Evolutionary conservation across 352 stramenopile species (phyloP).

Genomic region (Phytopythium mirpurense): DNA sequence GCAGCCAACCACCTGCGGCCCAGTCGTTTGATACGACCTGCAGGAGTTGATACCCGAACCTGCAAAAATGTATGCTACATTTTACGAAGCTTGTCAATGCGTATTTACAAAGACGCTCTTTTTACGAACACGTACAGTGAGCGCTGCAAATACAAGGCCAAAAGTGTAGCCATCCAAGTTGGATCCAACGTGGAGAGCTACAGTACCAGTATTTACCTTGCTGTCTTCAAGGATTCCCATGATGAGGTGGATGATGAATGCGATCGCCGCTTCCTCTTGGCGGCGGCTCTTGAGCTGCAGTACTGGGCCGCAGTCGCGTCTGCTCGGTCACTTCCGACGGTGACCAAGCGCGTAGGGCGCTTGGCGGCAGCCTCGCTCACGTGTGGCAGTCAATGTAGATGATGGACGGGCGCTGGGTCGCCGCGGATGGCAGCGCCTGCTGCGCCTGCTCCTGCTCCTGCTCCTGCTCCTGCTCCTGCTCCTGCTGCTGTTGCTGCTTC

Average conservation of each 20-base stretch:
- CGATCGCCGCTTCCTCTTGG: not conserved
- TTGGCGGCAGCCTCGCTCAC: not conserved
- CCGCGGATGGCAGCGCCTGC: too few relatives aligned
- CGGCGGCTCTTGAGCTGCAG: too few relatives aligned
- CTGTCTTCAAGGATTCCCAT: too few relatives aligned
- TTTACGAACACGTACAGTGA: not conserved
- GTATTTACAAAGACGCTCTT: not conserved
- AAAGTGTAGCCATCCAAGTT: slow-evolving; percentile 3
- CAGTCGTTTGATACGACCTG: slow-evolving; percentile 17
- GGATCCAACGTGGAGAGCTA: too few relatives aligned
- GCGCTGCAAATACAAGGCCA: not conserved
- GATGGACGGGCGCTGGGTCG: slow-evolving; percentile 1
- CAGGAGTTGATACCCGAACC: slow-evolving; percentile 4
- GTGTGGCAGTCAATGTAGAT: slow-evolving; percentile 1
- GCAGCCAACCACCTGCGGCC: slow-evolving; percentile 14
- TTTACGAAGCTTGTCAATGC: not conserved
- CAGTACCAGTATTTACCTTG: too few relatives aligned
- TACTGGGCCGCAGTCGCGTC: too few relatives aligned
- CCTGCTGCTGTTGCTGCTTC: not conserved
- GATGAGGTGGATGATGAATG: too few relatives aligned
- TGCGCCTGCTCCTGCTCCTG: not conserved
- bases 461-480: not conserved
- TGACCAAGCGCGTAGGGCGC: not conserved
- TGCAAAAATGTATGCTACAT: not conserved
- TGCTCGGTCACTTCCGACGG: slow-evolving; percentile 1